These are phyloP conservation scores for Avicennia marina DNA, from an alignment of 257 asterid species.

Conservation along the genomic window DNA sequence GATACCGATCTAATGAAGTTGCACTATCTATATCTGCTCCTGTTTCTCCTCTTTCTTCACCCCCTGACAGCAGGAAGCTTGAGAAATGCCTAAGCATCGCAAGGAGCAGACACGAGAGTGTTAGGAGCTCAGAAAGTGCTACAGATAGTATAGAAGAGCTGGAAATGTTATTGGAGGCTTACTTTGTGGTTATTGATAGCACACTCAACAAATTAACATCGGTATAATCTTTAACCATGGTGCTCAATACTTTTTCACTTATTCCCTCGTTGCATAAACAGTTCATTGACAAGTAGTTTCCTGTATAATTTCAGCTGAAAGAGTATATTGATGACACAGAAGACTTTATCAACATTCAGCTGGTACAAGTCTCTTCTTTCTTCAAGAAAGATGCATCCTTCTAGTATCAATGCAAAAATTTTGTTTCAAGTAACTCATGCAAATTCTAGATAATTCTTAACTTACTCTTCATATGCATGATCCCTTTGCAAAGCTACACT, in stretches of 20 bases:
- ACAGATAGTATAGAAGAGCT: slow-evolving; percentile 77
- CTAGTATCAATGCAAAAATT: no score
- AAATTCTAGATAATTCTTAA: no score
- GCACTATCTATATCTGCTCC: slow-evolving; percentile 77
- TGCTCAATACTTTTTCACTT: slow-evolving; percentile 1
- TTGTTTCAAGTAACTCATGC: no score
- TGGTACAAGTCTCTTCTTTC: slow-evolving; percentile 46
- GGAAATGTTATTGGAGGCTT: slow-evolving; percentile 98
- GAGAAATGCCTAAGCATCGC: slow-evolving; percentile 90
- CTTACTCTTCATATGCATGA: no score
- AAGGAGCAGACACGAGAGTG: slow-evolving; percentile 94
- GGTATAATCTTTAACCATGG: slow-evolving; percentile 40
- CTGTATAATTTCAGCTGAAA: slow-evolving; percentile 60
- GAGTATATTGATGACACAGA: slow-evolving; percentile 96
- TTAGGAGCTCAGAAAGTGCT: slow-evolving; percentile 78
- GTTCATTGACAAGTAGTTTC: slow-evolving; percentile 2
- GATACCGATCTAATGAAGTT: slow-evolving; percentile 72
- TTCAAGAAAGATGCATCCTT: slow-evolving; percentile 3
- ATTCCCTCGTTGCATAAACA: slow-evolving; percentile 4
- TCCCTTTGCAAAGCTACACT: no score
- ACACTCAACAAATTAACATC: slow-evolving; percentile 96
- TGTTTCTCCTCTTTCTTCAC: slow-evolving; percentile 92
- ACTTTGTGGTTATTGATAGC: slow-evolving; percentile 96
- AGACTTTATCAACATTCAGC: slow-evolving; percentile 96
- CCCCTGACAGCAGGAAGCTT: slow-evolving; percentile 81